Conservation (phyloP, 306 rosid genomes). For the Lupinus albus region DNA sequence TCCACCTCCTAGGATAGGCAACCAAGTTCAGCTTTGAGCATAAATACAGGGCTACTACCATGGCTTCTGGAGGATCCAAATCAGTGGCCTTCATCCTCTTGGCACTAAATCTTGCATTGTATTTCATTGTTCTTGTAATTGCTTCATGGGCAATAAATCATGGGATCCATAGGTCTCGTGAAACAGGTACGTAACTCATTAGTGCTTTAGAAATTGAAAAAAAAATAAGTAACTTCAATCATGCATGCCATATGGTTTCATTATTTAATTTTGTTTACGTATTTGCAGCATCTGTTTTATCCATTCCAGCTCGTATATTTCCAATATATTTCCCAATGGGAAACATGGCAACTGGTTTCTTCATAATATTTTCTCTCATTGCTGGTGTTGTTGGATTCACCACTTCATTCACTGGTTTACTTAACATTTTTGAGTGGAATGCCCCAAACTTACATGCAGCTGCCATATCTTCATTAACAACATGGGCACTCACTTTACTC, state of each 20-base stretch:
- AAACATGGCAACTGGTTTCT: slow-evolving; percentile 80
- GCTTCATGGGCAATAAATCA: slow-evolving; percentile 91
- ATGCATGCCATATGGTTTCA: too few relatives aligned
- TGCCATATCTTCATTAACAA: slow-evolving; percentile 64
- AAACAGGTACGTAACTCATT: slow-evolving; percentile 72
- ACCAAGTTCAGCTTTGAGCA: slow-evolving; percentile 35
- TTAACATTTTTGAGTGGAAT: slow-evolving; percentile 59
- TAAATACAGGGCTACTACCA: slow-evolving; percentile 34
- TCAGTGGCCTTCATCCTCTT: slow-evolving; percentile 65
- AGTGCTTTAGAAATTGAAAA: too few relatives aligned
- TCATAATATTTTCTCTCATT: slow-evolving; percentile 68
- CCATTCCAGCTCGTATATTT: slow-evolving; percentile 65
- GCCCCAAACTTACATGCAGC: slow-evolving; percentile 60
- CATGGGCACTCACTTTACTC: slow-evolving; percentile 73
- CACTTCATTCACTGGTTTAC: slow-evolving; percentile 71
- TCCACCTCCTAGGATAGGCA: background rate
- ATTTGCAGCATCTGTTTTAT: slow-evolving; percentile 67
- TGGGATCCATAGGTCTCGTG: slow-evolving; percentile 66
- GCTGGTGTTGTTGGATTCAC: slow-evolving; percentile 87
- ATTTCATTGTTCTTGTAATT: slow-evolving; percentile 61
- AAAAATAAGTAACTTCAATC: too few relatives aligned
- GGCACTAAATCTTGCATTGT: slow-evolving; percentile 62
- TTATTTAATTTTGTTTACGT: background rate
- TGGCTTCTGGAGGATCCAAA: slow-evolving; percentile 71
- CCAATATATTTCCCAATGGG: slow-evolving; percentile 89